phyloP scores from a whole-genome alignment of 805 yeast genomes.

The Candida maesae region DNA sequence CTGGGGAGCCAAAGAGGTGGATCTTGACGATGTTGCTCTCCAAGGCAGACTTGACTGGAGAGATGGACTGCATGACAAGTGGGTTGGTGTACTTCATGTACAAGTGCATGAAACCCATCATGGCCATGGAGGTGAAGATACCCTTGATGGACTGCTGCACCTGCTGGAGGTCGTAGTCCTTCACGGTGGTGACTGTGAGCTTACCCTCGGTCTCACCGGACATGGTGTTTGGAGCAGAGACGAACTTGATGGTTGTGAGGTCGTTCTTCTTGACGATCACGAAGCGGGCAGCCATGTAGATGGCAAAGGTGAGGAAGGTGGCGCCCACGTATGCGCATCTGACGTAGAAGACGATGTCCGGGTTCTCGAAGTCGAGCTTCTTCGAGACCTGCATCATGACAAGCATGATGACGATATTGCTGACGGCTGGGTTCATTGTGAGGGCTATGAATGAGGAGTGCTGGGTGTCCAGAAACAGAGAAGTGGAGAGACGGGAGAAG shows the following conservation, averaged over 20 bases:
- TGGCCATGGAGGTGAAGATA: constrained; percentile 82
- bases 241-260: constrained; percentile 86
- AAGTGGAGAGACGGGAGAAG: not conserved
- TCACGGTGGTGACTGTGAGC: constrained; percentile 85
- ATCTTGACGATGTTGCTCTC: constrained; percentile 90
- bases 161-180: constrained; percentile 91
- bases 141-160: constrained; percentile 76
- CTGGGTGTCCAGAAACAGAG: no score
- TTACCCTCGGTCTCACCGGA: constrained; percentile 68
- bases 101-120: constrained; percentile 98
- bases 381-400: constrained; percentile 95
- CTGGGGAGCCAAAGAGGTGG: constrained; percentile 78
- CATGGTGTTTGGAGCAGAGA: constrained; percentile 79
- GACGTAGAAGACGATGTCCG: constrained; percentile 65
- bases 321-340: constrained; percentile 68
- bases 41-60: constrained; percentile 84
- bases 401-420: constrained; percentile 86
- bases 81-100: constrained; percentile 98
- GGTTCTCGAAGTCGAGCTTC: constrained; percentile 84
- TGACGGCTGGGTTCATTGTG: constrained; percentile 80
- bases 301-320: constrained; percentile 56
- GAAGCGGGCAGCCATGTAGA: constrained; percentile 62
- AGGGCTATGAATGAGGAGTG: not conserved
- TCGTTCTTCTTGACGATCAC: constrained; percentile 75
- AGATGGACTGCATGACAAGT: constrained; percentile 86